A percentile compares a stretch with the other conserved stretches of the same genome.
phyloP scores from a whole-genome alignment of 140 eudicot species.

The Stevia rebaudiana region DNA sequence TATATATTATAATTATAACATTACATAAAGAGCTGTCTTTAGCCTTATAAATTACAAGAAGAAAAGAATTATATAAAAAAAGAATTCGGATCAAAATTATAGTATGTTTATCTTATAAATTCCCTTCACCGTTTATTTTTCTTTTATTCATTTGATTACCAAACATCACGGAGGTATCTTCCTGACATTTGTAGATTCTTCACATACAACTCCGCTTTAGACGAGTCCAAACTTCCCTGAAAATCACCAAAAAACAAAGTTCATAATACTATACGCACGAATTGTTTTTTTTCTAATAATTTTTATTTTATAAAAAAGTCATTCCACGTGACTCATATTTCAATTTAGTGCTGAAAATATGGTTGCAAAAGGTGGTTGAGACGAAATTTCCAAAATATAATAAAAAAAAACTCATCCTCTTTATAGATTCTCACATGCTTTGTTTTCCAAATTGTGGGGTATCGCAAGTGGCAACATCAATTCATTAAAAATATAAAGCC shows the following conservation, averaged over 20 bases:
- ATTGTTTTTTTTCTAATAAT: background rate
- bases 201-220: slow-evolving; percentile 69
- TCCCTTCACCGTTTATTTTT: slow-evolving; percentile 5
- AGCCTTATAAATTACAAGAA: slow-evolving; percentile 24
- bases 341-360: no score
- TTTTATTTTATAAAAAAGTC: background rate
- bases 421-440: background rate
- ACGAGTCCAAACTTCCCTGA: slow-evolving; percentile 76
- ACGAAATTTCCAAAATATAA: background rate
- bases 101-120: slow-evolving; percentile 7
- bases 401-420: background rate
- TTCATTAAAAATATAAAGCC: background rate
- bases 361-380: background rate
- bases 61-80: slow-evolving; percentile 15
- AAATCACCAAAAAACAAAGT: slow-evolving; percentile 16
- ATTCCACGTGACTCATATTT: background rate
- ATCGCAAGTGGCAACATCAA: no score
- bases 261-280: background rate
- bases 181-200: slow-evolving; percentile 87
- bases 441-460: background rate
- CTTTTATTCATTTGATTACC: slow-evolving; percentile 38
- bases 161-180: slow-evolving; percentile 90
- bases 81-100: slow-evolving; percentile 22
- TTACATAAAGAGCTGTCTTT: background rate
- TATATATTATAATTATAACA: background rate